phyloP scores from a whole-genome alignment of 139 green algal genomes.

The Chlamydomonas schloesseri region DNA sequence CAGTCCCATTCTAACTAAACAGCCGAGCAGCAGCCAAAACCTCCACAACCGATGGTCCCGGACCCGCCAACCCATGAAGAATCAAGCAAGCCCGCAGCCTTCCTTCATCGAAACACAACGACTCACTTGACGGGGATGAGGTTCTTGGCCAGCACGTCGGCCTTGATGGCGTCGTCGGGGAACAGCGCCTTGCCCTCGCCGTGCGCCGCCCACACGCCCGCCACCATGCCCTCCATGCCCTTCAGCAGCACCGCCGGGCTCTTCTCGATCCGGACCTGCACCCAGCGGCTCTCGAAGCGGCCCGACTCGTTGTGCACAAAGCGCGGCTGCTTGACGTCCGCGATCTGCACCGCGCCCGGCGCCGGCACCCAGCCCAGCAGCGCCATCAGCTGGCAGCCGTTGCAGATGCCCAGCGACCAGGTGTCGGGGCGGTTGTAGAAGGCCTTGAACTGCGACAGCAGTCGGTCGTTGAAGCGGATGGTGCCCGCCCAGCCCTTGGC shows the following conservation, averaged over 20 bases:
- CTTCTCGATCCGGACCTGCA: constrained; percentile 80
- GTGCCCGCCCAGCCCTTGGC: constrained; percentile 98
- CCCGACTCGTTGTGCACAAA: constrained; percentile 96
- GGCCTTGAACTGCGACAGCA: constrained; percentile 88
- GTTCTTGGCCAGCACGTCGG: constrained; percentile 66
- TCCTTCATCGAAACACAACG: too few species aligned
- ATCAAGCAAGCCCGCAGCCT: too few species aligned
- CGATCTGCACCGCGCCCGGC: constrained; percentile 58
- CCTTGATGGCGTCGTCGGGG: constrained; percentile 80
- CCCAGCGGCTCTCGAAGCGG: constrained; percentile 91
- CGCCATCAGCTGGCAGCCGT: constrained; percentile 99
- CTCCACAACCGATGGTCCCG: too few species aligned
- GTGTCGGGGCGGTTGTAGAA: constrained; percentile 88
- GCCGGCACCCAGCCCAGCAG: constrained; percentile 97
- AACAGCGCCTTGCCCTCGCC: constrained; percentile 96
- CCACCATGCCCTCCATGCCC: constrained; percentile 87
- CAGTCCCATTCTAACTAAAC: too few species aligned
- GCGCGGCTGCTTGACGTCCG: constrained; percentile 89
- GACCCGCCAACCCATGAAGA: too few species aligned
- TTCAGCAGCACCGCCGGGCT: constrained; percentile 91
- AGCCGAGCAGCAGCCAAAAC: too few species aligned
- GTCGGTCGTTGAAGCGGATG: constrained; percentile 92
- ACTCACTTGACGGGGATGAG: constrained; percentile 91
- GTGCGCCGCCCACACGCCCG: constrained; percentile 98
- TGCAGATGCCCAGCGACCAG: constrained; percentile 98